Percentiles rank a stretch among this genome's conserved stretches.
Evolutionary conservation across 1,284 basidiomycete species (phyloP).

Genomic region (Crepidotus sp.): DNA sequence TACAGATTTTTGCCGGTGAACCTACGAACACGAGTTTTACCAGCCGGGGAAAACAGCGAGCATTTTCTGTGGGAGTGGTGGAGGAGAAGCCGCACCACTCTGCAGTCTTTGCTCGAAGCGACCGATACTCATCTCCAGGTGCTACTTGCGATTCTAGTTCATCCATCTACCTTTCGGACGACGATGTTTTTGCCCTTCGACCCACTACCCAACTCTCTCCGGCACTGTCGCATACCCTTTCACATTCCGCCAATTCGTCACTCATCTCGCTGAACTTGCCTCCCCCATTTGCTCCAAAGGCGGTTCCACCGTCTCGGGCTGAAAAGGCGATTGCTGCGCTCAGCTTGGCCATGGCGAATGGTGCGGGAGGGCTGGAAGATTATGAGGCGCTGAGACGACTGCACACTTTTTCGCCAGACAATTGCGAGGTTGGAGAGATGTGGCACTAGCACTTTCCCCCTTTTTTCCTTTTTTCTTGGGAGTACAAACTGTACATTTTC

Average conservation of each 20-base stretch:
- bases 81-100: constrained; percentile 18
- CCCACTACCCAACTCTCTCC: constrained; percentile 21
- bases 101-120: constrained; percentile 15
- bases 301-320: constrained; percentile 27
- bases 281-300: constrained; percentile 20
- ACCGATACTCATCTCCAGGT: constrained; percentile 26
- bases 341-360: constrained; percentile 56
- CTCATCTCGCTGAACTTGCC: constrained; percentile 21
- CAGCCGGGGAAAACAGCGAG: constrained; percentile 29
- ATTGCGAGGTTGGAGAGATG: constrained; percentile 49
- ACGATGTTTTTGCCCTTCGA: constrained; percentile 24
- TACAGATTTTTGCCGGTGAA: constrained; percentile 44
- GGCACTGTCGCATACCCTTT: constrained; percentile 18
- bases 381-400: constrained; percentile 45
- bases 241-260: constrained; percentile 32
- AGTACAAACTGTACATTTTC: neutral
- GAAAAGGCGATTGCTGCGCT: constrained; percentile 59
- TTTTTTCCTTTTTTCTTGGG: constrained; percentile 1
- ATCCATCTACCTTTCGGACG: constrained; percentile 19
- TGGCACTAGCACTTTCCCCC: constrained; percentile 47
- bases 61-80: constrained; percentile 29
- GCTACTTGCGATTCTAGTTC: constrained; percentile 17
- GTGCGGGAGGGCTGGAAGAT: constrained; percentile 58
- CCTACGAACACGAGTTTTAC: constrained; percentile 20
- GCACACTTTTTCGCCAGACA: constrained; percentile 32